Conservation (phyloP, 1,139 yeast genomes). For the Yamadazyma jaroonii region DNA sequence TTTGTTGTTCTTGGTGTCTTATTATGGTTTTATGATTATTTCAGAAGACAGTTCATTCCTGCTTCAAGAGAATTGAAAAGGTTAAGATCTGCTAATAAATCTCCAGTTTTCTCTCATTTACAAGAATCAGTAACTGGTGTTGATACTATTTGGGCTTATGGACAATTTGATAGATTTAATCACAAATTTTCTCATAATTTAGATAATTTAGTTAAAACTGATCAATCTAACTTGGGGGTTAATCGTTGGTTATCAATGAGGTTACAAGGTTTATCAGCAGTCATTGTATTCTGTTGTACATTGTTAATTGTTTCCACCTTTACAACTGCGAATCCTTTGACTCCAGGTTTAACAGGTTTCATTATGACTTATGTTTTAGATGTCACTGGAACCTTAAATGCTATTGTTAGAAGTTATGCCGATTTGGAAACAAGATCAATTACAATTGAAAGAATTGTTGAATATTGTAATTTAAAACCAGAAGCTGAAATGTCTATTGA, state of each 20-base stretch:
- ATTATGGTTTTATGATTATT: slow-evolving; percentile 26
- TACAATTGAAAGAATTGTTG: slow-evolving; percentile 35
- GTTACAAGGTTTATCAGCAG: slow-evolving; percentile 33
- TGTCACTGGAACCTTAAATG: slow-evolving; percentile 29
- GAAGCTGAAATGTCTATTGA: slow-evolving; percentile 33
- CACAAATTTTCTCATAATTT: slow-evolving; percentile 19
- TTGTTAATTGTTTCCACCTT: slow-evolving; percentile 24
- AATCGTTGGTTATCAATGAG: slow-evolving; percentile 42
- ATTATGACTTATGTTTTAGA: slow-evolving; percentile 35
- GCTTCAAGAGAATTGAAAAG: slow-evolving; percentile 38
- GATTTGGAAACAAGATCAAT: slow-evolving; percentile 34
- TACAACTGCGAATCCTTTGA: slow-evolving; percentile 20
- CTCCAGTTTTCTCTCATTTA: slow-evolving; percentile 35
- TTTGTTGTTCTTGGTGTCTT: slow-evolving; percentile 21
- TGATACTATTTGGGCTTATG: slow-evolving; percentile 34
- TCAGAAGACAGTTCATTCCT: slow-evolving; percentile 29
- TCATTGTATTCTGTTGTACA: slow-evolving; percentile 28
- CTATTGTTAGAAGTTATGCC: slow-evolving; percentile 33
- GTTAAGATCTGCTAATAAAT: slow-evolving; percentile 28
- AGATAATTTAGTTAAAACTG: slow-evolving; percentile 21
- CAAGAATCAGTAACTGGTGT: slow-evolving; percentile 39
- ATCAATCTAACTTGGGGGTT: slow-evolving; percentile 21
- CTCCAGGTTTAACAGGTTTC: slow-evolving; percentile 36
- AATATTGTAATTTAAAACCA: slow-evolving; percentile 30
- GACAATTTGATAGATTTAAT: slow-evolving; percentile 26